A percentile compares a stretch with the other conserved stretches of the same genome.
Conservation (phyloP, 1,139 yeast genomes). For the Yamadazyma atmosphaerica region DNA sequence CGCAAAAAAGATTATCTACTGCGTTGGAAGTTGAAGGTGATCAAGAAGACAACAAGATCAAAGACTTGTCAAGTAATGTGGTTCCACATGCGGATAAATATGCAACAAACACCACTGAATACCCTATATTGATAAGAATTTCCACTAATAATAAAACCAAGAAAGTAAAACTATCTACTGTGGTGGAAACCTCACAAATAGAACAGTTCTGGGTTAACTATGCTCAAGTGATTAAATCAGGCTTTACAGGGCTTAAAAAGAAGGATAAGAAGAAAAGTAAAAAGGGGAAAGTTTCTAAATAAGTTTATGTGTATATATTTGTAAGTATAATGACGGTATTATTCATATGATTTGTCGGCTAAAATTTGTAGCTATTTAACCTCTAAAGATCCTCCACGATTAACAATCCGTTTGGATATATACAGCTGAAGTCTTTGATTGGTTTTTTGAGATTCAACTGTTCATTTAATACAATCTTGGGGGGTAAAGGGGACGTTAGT, state of each 20-base stretch:
- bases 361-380: neutral
- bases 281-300: slow-evolving; percentile 27
- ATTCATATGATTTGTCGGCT: too few species aligned
- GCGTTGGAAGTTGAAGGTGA: slow-evolving; percentile 23
- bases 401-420: slow-evolving; percentile 47
- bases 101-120: slow-evolving; percentile 23
- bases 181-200: slow-evolving; percentile 55
- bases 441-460: slow-evolving; percentile 13
- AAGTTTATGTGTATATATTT: neutral
- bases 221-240: slow-evolving; percentile 60
- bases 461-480: slow-evolving; percentile 33
- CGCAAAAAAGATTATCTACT: slow-evolving; percentile 41
- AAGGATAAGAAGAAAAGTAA: slow-evolving; percentile 52
- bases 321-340: neutral
- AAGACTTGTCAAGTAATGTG: slow-evolving; percentile 42
- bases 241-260: slow-evolving; percentile 54
- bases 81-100: slow-evolving; percentile 17
- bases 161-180: slow-evolving; percentile 58
- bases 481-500: slow-evolving; percentile 42
- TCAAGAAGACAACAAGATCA: slow-evolving; percentile 6
- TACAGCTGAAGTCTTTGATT: slow-evolving; percentile 31
- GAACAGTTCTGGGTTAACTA: slow-evolving; percentile 73
- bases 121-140: slow-evolving; percentile 56
- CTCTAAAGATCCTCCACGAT: slow-evolving; percentile 31
- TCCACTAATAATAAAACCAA: slow-evolving; percentile 35